Percentiles rank a stretch among this genome's conserved stretches.
Evolutionary conservation across 1,284 basidiomycete species (phyloP).

Genomic region (Naganishia sp.): DNA sequence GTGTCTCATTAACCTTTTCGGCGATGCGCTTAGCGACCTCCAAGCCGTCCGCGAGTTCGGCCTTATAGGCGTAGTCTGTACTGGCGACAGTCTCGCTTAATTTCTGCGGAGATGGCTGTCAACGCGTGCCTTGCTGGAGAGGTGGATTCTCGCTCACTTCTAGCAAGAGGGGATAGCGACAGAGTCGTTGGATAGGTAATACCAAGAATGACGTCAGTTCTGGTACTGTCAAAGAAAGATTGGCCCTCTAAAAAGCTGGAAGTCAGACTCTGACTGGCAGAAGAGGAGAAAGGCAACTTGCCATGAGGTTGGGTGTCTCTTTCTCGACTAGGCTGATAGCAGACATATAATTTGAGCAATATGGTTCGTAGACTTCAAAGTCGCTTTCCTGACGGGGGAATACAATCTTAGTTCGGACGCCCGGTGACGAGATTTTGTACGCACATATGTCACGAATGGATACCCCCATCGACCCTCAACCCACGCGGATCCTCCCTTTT

Average conservation of each 20-base stretch:
- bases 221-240: constrained; percentile 36
- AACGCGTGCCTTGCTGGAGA: background rate
- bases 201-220: constrained; percentile 85
- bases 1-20: constrained; percentile 93
- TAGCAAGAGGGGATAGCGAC: constrained; percentile 71
- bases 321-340: constrained; percentile 81
- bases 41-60: constrained; percentile 80
- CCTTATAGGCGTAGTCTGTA: constrained; percentile 67
- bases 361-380: constrained; percentile 93
- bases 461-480: constrained; percentile 86
- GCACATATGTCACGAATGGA: constrained; percentile 61
- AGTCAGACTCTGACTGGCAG: background rate
- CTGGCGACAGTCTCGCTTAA: constrained; percentile 73
- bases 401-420: constrained; percentile 5
- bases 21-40: constrained; percentile 89
- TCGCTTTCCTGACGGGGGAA: constrained; percentile 75
- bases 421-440: constrained; percentile 43
- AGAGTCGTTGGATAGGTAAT: constrained; percentile 74
- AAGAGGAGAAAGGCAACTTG: constrained; percentile 56
- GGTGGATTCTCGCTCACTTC: constrained; percentile 55
- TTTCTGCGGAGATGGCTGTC: constrained; percentile 56
- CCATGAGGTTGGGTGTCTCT: constrained; percentile 78
- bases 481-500: constrained; percentile 61
- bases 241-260: constrained; percentile 52
- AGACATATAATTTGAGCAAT: constrained; percentile 93